A percentile compares a stretch with the other conserved stretches of the same genome.
These are phyloP conservation scores for Scalesia atractyloides DNA, from an alignment of 129 eudicot genomes.

Conservation along the genomic window DNA sequence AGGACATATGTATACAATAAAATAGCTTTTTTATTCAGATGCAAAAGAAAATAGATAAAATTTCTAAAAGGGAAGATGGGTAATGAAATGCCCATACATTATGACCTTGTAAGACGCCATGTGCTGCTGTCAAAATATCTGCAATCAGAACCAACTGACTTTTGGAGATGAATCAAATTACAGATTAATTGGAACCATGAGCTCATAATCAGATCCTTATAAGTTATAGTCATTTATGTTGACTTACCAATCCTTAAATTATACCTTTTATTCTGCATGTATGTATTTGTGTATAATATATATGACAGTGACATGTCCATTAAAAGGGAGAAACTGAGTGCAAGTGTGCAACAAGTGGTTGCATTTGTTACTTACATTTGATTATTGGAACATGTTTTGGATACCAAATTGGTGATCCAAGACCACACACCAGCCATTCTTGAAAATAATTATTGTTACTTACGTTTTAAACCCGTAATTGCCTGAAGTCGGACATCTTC, in stretches of 20 bases:
- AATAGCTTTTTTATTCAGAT: constrained; percentile 12
- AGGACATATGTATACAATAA: background rate
- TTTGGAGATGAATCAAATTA: constrained; percentile 10
- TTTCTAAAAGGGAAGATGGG: constrained; percentile 8
- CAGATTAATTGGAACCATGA: background rate
- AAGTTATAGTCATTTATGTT: background rate
- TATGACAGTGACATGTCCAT: background rate
- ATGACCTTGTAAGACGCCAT: constrained; percentile 60
- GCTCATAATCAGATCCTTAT: background rate
- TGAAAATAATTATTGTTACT: constrained; percentile 31
- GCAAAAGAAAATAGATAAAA: background rate
- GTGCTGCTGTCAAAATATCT: constrained; percentile 86
- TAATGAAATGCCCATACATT: constrained; percentile 51
- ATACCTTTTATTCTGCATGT: background rate
- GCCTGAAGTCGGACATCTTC: constrained; percentile 98
- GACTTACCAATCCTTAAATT: background rate
- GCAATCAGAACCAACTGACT: constrained; percentile 35
- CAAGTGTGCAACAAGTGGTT: background rate
- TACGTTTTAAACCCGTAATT: constrained; percentile 70
- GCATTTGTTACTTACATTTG: background rate
- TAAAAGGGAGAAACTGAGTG: background rate
- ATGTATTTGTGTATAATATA: background rate
- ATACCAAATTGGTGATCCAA: constrained; percentile 4
- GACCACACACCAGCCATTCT: constrained; percentile 10
- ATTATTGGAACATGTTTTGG: background rate